Evolutionary conservation across 345 rosid genomes (phyloP).

Genomic region (Draba incana): DNA sequence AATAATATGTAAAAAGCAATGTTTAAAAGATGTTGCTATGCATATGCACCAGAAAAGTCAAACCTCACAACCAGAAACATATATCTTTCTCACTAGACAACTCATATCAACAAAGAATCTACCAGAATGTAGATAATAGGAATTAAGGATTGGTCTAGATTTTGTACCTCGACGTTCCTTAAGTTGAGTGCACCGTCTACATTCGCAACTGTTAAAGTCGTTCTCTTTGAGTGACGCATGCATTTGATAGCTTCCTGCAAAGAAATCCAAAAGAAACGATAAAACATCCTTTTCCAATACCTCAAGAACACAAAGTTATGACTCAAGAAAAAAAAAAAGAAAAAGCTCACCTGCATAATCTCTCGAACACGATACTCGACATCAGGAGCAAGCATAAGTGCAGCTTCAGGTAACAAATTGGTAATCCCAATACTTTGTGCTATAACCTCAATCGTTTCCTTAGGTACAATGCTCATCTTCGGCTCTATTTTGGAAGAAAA

Average conservation of each 20-base stretch:
- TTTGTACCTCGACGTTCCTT: conserved; percentile 78
- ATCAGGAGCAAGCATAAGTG: conserved; percentile 88
- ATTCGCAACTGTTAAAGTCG: conserved; percentile 68
- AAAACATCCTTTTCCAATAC: neutral
- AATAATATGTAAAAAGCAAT: conserved; percentile 1
- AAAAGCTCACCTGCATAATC: conserved; percentile 70
- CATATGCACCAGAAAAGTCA: too few species aligned
- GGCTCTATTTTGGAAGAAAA: conserved; percentile 1
- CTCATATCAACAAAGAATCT: conserved; percentile 18
- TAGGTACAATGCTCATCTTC: conserved; percentile 82
- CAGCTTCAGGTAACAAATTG: conserved; percentile 71
- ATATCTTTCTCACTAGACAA: neutral
- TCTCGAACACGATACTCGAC: conserved; percentile 94
- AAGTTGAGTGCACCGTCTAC: conserved; percentile 87
- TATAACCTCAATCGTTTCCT: conserved; percentile 86
- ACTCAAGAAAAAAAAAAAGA: too few species aligned
- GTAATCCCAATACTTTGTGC: conserved; percentile 85
- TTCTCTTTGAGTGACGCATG: conserved; percentile 94
- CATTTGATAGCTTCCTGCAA: conserved; percentile 89
- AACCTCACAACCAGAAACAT: too few species aligned
- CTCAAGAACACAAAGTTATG: conserved; percentile 21
- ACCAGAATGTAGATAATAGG: conserved; percentile 14
- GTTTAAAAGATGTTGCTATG: too few species aligned
- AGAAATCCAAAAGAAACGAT: conserved; percentile 29
- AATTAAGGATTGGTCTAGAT: neutral